Evolutionary conservation across 768 basidiomycete genomes (phyloP).

Genomic region (Suillus variegatus): DNA sequence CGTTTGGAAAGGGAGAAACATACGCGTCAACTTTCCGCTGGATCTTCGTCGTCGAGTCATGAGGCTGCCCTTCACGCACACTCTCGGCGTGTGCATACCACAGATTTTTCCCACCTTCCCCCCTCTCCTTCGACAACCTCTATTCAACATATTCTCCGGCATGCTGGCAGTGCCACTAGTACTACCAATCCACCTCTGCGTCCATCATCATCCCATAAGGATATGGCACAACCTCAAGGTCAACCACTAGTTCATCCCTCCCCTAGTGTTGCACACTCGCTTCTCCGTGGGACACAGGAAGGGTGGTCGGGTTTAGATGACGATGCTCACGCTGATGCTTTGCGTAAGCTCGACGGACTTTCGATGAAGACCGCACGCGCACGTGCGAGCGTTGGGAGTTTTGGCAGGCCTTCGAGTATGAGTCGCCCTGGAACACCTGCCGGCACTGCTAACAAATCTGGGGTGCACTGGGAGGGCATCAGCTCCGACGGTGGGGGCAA

Average conservation of each 20-base stretch:
- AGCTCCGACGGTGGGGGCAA: constrained; percentile 37
- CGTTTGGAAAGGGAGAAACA: constrained; percentile 43
- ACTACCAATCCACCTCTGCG: constrained; percentile 37
- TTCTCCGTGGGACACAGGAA: constrained; percentile 85
- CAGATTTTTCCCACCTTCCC: constrained; percentile 87
- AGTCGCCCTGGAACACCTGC: constrained; percentile 79
- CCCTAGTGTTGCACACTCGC: constrained; percentile 78
- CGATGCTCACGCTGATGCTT: constrained; percentile 84
- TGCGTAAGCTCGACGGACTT: constrained; percentile 91
- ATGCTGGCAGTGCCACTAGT: constrained; percentile 45
- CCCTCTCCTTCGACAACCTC: constrained; percentile 91
- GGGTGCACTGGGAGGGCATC: constrained; percentile 77
- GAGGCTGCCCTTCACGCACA: constrained; percentile 42
- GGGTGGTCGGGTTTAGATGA: constrained; percentile 90
- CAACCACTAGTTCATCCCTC: constrained; percentile 43
- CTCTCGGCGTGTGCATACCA: constrained; percentile 63
- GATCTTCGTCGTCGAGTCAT: constrained; percentile 65
- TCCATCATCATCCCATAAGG: constrained; percentile 41
- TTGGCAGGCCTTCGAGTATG: constrained; percentile 62
- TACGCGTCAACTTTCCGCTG: constrained; percentile 64
- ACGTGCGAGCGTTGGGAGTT: constrained; percentile 74
- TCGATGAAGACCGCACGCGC: constrained; percentile 74
- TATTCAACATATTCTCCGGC: constrained; percentile 79
- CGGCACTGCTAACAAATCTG: constrained; percentile 47
- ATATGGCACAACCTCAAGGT: constrained; percentile 31